Evolutionary conservation across 1,139 yeast genomes (phyloP), one percentile per base, ranked within the genome.

Genomic region (Citeromyces hawaiiensis): DNA sequence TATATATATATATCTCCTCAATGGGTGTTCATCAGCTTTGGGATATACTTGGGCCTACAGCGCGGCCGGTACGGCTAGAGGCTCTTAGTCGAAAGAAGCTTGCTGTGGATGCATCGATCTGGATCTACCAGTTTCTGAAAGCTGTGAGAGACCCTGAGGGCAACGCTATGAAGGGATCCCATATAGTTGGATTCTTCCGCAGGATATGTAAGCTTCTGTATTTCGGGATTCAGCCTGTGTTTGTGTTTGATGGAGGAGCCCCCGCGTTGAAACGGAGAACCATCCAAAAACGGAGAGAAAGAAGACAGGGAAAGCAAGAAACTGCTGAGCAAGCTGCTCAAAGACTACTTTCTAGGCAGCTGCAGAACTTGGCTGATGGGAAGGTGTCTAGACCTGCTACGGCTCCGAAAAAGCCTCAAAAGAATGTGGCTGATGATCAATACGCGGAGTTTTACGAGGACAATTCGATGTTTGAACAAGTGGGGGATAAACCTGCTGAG

Each of bases 11-110:
- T 29, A 16, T n/a, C 17, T 6, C 7, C 11, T 16, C 18, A 9
- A 91, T 93, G 99, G 99, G 99, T 62, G 99, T 93, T 39, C 85
- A 85, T 50, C 85, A 94, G 7, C 70, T 93, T 40, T 93, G 99
- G 99, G 88, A 80, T 40, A 78, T 91, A 15, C 68, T 91, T 4
- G 94, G 88, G 3, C 94, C 96, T 0, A 75, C 91, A 0, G 94
- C 97, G 0, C 67, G 83, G 41, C 96, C 98, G 0, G 95, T 91
- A 3, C 68, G 91, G 40, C 68, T 93, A 27, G 98, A 91, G 54
- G 80, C 94, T 0, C 66, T 91, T 35, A 63, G 76, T 15, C 74
- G 87, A 44, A 82, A 82, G 55, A 67, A 72, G 43, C 64, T 93
- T 50, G 98, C 98, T 0, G 93, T 93, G 9, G 99, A 93, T 64